A percentile compares a stretch with the other conserved stretches of the same genome.
Evolutionary conservation across 169 alveolate species (phyloP).

Genomic region (Plasmodium coatneyi): DNA sequence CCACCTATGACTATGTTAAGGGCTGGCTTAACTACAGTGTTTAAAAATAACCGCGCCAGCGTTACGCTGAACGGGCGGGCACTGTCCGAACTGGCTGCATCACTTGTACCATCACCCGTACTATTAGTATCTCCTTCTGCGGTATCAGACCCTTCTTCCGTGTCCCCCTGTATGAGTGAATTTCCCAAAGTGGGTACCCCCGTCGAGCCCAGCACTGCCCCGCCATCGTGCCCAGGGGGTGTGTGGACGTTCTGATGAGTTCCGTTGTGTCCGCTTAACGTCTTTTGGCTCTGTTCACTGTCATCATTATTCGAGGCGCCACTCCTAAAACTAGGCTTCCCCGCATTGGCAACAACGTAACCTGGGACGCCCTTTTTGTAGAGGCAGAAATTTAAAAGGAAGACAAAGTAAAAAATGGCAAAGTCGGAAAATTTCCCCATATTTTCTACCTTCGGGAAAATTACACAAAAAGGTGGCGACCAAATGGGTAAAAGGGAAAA

Average conservation of each 20-base stretch:
- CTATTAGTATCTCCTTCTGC: not conserved
- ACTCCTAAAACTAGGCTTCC: not conserved
- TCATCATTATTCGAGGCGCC: not conserved
- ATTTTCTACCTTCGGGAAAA: not conserved
- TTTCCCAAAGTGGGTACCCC: not conserved
- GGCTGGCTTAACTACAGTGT: not conserved
- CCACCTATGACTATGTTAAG: not conserved
- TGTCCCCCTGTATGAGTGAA: not conserved
- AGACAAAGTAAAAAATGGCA: not conserved
- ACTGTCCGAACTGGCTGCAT: not conserved
- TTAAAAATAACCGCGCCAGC: not conserved
- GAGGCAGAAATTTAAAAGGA: constrained; percentile 4
- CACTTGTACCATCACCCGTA: not conserved
- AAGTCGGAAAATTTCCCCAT: not conserved
- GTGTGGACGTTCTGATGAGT: not conserved
- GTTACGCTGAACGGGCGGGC: not conserved
- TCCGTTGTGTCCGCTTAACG: not conserved
- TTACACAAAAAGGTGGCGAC: not conserved
- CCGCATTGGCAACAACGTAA: not conserved
- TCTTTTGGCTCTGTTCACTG: not conserved
- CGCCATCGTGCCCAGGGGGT: not conserved
- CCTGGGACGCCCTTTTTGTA: not conserved
- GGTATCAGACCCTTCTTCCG: not conserved
- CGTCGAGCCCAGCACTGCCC: not conserved
- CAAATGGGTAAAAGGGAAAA: not conserved